A percentile compares a stretch with the other conserved stretches of the same genome.
Evolutionary conservation across 768 basidiomycete genomes (phyloP).

Genomic region (Russula lepida): DNA sequence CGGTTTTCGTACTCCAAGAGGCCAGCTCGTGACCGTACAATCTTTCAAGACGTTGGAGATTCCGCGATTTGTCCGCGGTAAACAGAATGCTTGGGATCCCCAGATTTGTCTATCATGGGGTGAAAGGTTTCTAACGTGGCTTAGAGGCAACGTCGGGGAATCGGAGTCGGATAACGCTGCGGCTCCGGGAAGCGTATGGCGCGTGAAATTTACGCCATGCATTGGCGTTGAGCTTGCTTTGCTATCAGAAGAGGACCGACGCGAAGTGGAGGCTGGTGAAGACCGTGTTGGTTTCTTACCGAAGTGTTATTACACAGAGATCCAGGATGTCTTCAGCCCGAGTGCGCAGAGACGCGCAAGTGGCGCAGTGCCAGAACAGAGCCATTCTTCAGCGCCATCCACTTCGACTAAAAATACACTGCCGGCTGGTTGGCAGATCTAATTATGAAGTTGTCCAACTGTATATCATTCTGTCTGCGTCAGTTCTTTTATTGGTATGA

Average conservation of each 20-base stretch:
- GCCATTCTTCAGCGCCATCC: neutral
- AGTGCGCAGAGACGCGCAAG: neutral
- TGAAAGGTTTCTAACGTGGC: constrained; percentile 47
- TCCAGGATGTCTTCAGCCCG: neutral
- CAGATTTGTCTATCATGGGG: constrained; percentile 67
- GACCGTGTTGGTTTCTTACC: constrained; percentile 77
- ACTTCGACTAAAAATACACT: neutral
- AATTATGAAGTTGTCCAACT: neutral
- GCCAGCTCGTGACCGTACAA: constrained; percentile 56
- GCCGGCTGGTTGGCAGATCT: constrained; percentile 16
- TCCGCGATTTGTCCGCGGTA: constrained; percentile 69
- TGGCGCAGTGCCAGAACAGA: neutral
- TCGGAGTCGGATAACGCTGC: neutral
- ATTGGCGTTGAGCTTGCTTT: constrained; percentile 43
- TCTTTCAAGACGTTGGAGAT: constrained; percentile 72
- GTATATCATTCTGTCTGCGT: neutral
- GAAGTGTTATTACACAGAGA: constrained; percentile 49
- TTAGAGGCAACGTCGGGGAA: constrained; percentile 26
- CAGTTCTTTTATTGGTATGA: neutral
- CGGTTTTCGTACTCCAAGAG: constrained; percentile 78
- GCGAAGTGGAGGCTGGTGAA: constrained; percentile 56
- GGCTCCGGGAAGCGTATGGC: constrained; percentile 45
- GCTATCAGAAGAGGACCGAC: constrained; percentile 42
- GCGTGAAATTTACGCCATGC: constrained; percentile 54
- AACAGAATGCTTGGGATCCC: constrained; percentile 72